Evolutionary conservation across 164 flowering plant genomes (phyloP).

Genomic region (Stephania yunnanensis): DNA sequence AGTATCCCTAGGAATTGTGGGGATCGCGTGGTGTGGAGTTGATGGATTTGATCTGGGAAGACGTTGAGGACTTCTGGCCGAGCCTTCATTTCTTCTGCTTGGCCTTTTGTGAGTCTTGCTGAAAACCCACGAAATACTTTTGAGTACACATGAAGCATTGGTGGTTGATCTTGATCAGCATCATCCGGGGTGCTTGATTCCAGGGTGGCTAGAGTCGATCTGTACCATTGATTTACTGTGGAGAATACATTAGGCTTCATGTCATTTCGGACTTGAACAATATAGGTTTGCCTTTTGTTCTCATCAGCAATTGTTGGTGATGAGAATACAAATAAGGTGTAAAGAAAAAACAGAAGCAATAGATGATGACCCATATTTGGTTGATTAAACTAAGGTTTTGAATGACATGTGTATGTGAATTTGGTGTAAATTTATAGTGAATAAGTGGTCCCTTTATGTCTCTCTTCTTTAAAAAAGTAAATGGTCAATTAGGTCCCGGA

Average conservation of each 20-base stretch:
- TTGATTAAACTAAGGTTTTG: no score
- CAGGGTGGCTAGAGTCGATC: constrained; percentile 17
- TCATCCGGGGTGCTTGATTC: neutral
- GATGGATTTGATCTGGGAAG: constrained; percentile 29
- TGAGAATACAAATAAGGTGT: neutral
- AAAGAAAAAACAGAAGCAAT: no score
- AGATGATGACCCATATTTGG: no score
- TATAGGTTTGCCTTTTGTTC: no score
- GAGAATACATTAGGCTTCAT: constrained; percentile 35
- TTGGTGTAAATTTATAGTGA: no score
- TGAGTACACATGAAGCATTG: constrained; percentile 33
- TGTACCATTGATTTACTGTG: constrained; percentile 46
- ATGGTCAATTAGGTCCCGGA: no score
- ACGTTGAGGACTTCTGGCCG: constrained; percentile 27
- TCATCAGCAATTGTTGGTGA: no score
- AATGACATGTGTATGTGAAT: no score
- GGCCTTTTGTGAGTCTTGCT: constrained; percentile 26
- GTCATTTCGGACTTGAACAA: constrained; percentile 32
- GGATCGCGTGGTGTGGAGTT: constrained; percentile 42
- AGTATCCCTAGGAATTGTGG: constrained; percentile 39
- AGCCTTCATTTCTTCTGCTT: constrained; percentile 22
- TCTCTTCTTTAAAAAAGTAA: no score
- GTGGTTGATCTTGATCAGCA: neutral
- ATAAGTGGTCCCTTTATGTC: no score
- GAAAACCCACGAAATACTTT: constrained; percentile 56